Evolutionary conservation across 1,284 basidiomycete genomes (phyloP), one percentile per base, ranked within the genome.

Genomic region (Microbotryum intermedium): DNA sequence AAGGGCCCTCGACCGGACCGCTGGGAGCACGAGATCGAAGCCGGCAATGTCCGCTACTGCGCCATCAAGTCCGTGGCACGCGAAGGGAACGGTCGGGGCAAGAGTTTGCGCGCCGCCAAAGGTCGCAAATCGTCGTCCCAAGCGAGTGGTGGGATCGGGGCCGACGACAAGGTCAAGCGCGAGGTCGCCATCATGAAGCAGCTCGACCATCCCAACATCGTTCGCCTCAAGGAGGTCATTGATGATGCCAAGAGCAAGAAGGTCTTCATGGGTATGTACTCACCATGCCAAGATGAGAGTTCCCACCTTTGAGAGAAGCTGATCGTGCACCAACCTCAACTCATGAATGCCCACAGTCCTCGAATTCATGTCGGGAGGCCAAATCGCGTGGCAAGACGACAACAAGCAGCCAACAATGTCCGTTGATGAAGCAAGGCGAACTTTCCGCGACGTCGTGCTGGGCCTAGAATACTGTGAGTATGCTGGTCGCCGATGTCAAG

Each of bases 181-280:
- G 92, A 98, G 76, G 97, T 98, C 65, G 94, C 93, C 6, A 94
- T 98, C 74, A 92, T 98, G 87, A 97, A 97, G 78, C 93, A 95
- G 72, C 85, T 89, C 29, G 68, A 85, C 61, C 93, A 98, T 74
- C 85, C 87, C 0, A 87, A 98, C 72, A 86, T 98, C 60, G 94
- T 98, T 6, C 81, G 86, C 65, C 81, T 98, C 63, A 84, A 86
- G 71, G 92, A 97, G 75, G 92, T 97, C 72, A 95, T 98, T 69
- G 93, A 98, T 74, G 94, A 97, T 76, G 84, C 85, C 26, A 82
- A 88, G 64, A 84, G 83, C 62, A 88, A 89, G 73, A 90, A 89
- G 77, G 88, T 97, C 47, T 95, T 90, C 75, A 89, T 98, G 84
- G 84, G 88, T 90, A 68, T 75, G 87, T 81, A 39, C 26, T 16